A percentile compares a stretch with the other conserved stretches of the same genome.
These are phyloP conservation scores for Nicotiana sylvestris DNA, from an alignment of 257 asterid genomes.

Conservation along the genomic window DNA sequence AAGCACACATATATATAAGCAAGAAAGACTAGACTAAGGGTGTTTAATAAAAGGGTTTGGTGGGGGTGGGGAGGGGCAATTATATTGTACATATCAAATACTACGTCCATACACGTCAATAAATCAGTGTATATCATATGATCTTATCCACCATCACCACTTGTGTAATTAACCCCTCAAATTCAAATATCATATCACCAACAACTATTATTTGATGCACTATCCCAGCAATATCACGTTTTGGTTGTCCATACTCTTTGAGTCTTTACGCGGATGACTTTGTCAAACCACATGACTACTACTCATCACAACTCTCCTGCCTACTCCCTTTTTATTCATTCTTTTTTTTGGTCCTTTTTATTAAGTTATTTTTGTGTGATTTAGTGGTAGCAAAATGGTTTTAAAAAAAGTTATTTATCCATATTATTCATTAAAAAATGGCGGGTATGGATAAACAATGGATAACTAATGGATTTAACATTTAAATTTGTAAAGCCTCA, in stretches of 20 bases:
- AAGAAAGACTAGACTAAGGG: not conserved
- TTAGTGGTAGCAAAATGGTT: no score
- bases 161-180: not conserved
- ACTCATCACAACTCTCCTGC: not conserved
- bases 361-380: not conserved
- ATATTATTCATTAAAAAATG: no score
- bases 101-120: constrained; percentile 4
- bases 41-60: not conserved
- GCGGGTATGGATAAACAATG: no score
- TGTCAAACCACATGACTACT: not conserved
- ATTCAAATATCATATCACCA: not conserved
- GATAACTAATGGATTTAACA: no score
- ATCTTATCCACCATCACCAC: not conserved
- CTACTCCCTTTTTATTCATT: not conserved
- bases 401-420: no score
- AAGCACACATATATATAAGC: not conserved
- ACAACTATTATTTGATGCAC: not conserved
- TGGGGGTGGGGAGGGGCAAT: not conserved
- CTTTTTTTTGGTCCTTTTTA: accelerated
- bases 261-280: not conserved
- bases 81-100: not conserved
- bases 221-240: not conserved
- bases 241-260: not conserved
- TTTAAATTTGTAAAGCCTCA: no score
- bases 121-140: not conserved